A percentile compares a stretch with the other conserved stretches of the same genome.
These are phyloP conservation scores for Rutstroemia sydowiana DNA, from an alignment of 2,329 filamentous ascomycete species.

Conservation along the genomic window DNA sequence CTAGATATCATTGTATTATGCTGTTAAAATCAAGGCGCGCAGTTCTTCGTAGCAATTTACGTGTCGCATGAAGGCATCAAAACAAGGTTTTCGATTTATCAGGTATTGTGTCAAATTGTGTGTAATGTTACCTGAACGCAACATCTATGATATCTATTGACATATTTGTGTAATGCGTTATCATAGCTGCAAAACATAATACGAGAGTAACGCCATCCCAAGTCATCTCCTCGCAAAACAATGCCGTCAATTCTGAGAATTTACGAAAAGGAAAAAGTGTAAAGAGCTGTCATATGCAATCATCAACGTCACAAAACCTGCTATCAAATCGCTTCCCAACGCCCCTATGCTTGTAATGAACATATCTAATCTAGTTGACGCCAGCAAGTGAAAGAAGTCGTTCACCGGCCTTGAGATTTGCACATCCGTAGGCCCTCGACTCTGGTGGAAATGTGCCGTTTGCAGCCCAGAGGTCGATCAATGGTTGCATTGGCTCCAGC, in stretches of 20 bases:
- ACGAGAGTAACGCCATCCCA: slow-evolving; percentile 4
- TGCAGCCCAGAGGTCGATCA: slow-evolving; percentile 86
- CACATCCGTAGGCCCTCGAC: slow-evolving; percentile 59
- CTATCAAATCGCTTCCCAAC: slow-evolving; percentile 10
- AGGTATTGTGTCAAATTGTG: slow-evolving; percentile 1
- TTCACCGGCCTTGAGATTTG: slow-evolving; percentile 54
- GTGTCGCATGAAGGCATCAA: neutral
- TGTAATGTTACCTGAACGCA: neutral
- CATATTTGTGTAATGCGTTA: neutral
- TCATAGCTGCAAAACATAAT: neutral
- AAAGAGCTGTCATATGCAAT: slow-evolving; percentile 9
- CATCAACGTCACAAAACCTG: slow-evolving; percentile 6
- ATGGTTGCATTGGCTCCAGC: slow-evolving; percentile 89
- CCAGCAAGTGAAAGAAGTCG: slow-evolving; percentile 37
- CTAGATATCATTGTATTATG: too few relatives aligned
- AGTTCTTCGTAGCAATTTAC: neutral
- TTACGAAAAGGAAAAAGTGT: neutral
- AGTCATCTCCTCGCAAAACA: slow-evolving; percentile 5
- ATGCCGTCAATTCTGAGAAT: slow-evolving; percentile 1
- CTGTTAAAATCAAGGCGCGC: too few relatives aligned
- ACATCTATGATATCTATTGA: neutral
- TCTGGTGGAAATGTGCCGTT: slow-evolving; percentile 81
- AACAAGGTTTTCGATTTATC: neutral
- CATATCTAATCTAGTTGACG: slow-evolving; percentile 5
- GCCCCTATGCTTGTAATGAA: slow-evolving; percentile 6